These are phyloP conservation scores for Croton laevigatus DNA, from an alignment of 441 rosid genomes.

Conservation along the genomic window DNA sequence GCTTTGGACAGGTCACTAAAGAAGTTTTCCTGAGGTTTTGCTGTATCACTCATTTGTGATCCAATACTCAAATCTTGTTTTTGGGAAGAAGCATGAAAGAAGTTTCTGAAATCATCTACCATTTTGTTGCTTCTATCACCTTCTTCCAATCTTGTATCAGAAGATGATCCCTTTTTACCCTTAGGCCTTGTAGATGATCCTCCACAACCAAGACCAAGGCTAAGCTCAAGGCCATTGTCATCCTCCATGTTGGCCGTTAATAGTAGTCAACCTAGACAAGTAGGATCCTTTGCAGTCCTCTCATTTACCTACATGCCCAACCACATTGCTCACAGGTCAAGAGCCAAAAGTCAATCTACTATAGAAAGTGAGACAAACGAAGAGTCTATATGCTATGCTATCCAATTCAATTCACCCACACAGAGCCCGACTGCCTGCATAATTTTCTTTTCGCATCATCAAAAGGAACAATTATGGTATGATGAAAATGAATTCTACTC, in stretches of 20 bases:
- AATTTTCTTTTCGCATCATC: background rate
- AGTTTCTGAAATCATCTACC: constrained; percentile 65
- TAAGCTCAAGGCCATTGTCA: constrained; percentile 85
- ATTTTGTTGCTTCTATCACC: constrained; percentile 60
- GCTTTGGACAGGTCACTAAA: constrained; percentile 71
- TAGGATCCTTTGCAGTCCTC: constrained; percentile 14
- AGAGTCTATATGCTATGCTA: background rate
- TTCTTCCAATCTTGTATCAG: constrained; percentile 51
- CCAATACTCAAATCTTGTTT: constrained; percentile 53
- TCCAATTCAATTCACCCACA: background rate
- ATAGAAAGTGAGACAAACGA: constrained; percentile 1
- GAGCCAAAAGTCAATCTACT: constrained; percentile 13
- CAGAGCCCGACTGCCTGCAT: background rate
- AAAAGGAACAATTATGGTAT: background rate
- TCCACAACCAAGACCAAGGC: constrained; percentile 89
- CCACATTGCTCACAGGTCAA: constrained; percentile 10
- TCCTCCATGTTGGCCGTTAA: constrained; percentile 55
- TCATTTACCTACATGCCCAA: background rate
- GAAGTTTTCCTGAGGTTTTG: constrained; percentile 72
- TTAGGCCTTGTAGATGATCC: constrained; percentile 67
- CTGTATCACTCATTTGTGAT: constrained; percentile 61
- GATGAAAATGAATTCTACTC: background rate
- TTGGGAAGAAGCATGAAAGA: constrained; percentile 52
- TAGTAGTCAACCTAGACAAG: constrained; percentile 13
- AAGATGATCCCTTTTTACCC: constrained; percentile 52